These are phyloP conservation scores for Xylaria palmicola DNA, from an alignment of 495 filamentous ascomycete genomes.

Conservation along the genomic window DNA sequence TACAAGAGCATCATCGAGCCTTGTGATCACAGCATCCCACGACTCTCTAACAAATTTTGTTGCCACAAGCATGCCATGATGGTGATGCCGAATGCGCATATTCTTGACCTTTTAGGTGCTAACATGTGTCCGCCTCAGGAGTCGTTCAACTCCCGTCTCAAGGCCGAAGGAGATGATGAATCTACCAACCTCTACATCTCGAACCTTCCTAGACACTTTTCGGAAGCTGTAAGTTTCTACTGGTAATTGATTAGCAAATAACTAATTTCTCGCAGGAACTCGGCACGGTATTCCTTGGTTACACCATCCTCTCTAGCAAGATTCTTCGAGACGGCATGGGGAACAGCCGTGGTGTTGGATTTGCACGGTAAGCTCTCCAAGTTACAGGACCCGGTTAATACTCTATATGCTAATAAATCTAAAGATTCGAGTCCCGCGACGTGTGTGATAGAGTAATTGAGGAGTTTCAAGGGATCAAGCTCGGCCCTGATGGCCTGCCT, in stretches of 20 bases:
- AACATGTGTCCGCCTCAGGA: slow-evolving; percentile 54
- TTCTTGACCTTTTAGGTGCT: slow-evolving; percentile 15
- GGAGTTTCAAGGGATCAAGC: slow-evolving; percentile 72
- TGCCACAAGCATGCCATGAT: slow-evolving; percentile 13
- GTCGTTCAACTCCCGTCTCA: slow-evolving; percentile 93
- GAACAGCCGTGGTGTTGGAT: slow-evolving; percentile 93
- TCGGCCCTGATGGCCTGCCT: slow-evolving; percentile 69
- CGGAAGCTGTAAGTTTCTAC: slow-evolving; percentile 67
- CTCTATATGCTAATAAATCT: slow-evolving; percentile 29
- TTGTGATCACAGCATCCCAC: slow-evolving; percentile 9
- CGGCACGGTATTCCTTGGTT: slow-evolving; percentile 75
- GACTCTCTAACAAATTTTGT: slow-evolving; percentile 3
- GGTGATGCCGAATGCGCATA: slow-evolving; percentile 5
- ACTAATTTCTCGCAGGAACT: slow-evolving; percentile 56
- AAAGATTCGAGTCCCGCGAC: slow-evolving; percentile 81
- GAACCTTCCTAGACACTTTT: slow-evolving; percentile 86
- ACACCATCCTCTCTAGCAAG: slow-evolving; percentile 83
- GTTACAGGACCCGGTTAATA: too few species aligned
- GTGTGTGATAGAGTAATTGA: slow-evolving; percentile 82
- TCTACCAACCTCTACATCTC: slow-evolving; percentile 98
- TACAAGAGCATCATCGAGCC: neutral
- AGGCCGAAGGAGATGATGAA: slow-evolving; percentile 77
- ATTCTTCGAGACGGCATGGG: slow-evolving; percentile 88
- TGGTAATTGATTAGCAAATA: slow-evolving; percentile 6
- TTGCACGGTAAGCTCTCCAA: slow-evolving; percentile 80